Percentiles rank a stretch among this genome's conserved stretches.
phyloP scores from a whole-genome alignment of 2,329 filamentous ascomycete genomes.

The Aspergillus pseudoterreus region DNA sequence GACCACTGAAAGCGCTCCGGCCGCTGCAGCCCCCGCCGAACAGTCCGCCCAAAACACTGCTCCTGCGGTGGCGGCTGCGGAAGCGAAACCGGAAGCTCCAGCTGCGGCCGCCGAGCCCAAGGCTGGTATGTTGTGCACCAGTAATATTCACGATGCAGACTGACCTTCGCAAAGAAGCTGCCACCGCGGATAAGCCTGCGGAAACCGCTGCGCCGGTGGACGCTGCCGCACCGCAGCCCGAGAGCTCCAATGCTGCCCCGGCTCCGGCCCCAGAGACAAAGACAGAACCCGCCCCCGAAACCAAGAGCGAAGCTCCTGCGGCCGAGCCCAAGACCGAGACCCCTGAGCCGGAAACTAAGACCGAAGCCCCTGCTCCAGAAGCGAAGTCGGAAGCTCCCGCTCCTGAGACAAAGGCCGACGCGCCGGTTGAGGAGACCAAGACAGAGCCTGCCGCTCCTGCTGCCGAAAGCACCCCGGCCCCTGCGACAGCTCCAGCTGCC shows the following conservation, averaged over 20 bases:
- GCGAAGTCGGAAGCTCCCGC: conserved; percentile 7
- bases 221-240: conserved; percentile 9
- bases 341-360: conserved; percentile 1
- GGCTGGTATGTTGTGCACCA: conserved; percentile 11
- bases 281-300: conserved; percentile 2
- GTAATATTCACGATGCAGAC: not conserved
- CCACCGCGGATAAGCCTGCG: conserved; percentile 10
- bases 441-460: conserved; percentile 6
- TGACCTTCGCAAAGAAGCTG: conserved; percentile 1
- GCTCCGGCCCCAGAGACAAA: conserved; percentile 8
- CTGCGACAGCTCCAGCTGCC: conserved; percentile 1
- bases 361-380: conserved; percentile 7
- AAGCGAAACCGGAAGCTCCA: conserved; percentile 9
- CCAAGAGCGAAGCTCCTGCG: not conserved
- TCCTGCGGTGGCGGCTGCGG: conserved; percentile 7
- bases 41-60: conserved; percentile 9
- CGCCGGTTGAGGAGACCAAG: conserved; percentile 2
- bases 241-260: conserved; percentile 7
- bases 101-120: conserved; percentile 11
- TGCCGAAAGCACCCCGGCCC: not conserved
- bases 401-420: conserved; percentile 3
- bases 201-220: conserved; percentile 7
- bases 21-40: conserved; percentile 7
- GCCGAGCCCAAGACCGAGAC: conserved; percentile 5
- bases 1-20: conserved; percentile 8